Base-by-base conservation (phyloP, 768 basidiomycete genomes). In the Chiua virens region DNA sequence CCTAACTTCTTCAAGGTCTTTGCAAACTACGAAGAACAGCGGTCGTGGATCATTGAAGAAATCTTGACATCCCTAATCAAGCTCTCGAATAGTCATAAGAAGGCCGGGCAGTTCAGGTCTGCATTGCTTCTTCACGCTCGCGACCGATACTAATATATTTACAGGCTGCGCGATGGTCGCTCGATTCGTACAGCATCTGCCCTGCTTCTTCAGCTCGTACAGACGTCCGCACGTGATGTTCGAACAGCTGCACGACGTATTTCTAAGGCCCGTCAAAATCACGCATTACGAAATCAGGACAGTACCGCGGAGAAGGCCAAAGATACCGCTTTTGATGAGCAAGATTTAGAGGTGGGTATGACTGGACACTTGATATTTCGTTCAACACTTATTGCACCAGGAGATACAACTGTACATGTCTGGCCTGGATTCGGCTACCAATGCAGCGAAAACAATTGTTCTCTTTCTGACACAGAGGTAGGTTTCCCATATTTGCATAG, bases 21-120 rank as follows among this genome's bases (percentile, higher is more conserved):
- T 60, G 90, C 91, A 13, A 89, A 87, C 55, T 86, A 98, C 62
- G 85, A 90, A 57, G 87, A 87, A 38, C 97, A 99, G 67, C 75
- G 97, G 9, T 84, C 87, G 1, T 97, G 94, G 94, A 96, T 98
- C 55, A 87, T 98, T n/a, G 95, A 98, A 65, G 97, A 98, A 69
- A 95, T 98, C 30, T 64, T 99, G 23, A 81, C 84, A 9, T 95
- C 92, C 0, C 73, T 98, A 47, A 94, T 89, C 59, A 95, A 92
- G 69, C 76, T 95, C 21, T 89, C 92, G 3, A 90, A 93, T 61
- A 83, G 85, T 18, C 97, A 92, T 66, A 91, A 92, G 70, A 88
- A 87, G 58, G 90, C 88, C 43, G 89, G 92, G 0, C 90, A 91
- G 59, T 96, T 94, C 69, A 79, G 85, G 93, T 94, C 41, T 14